Evolutionary conservation across 208 protist genomes (phyloP).

Genomic region (Crithidia expoeki): DNA sequence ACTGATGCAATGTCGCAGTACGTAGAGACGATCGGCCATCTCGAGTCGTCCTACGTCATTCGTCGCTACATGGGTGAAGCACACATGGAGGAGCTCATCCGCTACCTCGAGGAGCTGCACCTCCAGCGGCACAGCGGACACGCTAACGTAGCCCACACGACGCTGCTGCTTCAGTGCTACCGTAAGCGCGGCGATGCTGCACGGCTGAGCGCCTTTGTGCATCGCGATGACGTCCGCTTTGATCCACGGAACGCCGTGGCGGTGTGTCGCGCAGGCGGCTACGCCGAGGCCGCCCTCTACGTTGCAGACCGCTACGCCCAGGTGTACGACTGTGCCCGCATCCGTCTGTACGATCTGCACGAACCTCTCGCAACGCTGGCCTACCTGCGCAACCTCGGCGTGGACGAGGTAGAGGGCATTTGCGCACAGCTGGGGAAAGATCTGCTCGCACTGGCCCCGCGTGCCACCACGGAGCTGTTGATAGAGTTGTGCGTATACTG

Average conservation of each 20-base stretch:
- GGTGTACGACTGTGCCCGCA: conserved; percentile 88
- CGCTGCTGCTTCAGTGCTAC: conserved; percentile 97
- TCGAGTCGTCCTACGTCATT: conserved; percentile 98
- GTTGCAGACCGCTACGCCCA: conserved; percentile 83
- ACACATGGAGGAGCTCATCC: conserved; percentile 93
- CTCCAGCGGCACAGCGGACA: conserved; percentile 42
- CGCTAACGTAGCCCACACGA: conserved; percentile 95
- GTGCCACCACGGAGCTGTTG: conserved; percentile 59
- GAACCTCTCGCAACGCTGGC: conserved; percentile 53
- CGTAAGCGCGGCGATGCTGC: conserved; percentile 93
- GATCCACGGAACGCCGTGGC: conserved; percentile 95
- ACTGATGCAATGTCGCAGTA: conserved; percentile 94
- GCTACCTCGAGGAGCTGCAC: conserved; percentile 93
- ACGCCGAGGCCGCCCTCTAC: conserved; percentile 88
- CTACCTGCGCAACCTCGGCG: conserved; percentile 76
- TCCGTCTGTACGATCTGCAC: conserved; percentile 86
- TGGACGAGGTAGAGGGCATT: conserved; percentile 84
- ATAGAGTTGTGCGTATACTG: conserved; percentile 79
- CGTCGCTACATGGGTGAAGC: conserved; percentile 95
- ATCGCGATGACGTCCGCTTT: conserved; percentile 87
- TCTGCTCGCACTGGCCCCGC: conserved; percentile 46
- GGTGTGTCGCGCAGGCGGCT: conserved; percentile 91
- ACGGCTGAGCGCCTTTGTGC: conserved; percentile 93
- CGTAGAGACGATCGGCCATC: conserved; percentile 90
- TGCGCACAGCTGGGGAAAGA: conserved; percentile 90